Evolutionary conservation across 2,329 filamentous ascomycete species (phyloP).

Genomic region (Calonectria honghensis): DNA sequence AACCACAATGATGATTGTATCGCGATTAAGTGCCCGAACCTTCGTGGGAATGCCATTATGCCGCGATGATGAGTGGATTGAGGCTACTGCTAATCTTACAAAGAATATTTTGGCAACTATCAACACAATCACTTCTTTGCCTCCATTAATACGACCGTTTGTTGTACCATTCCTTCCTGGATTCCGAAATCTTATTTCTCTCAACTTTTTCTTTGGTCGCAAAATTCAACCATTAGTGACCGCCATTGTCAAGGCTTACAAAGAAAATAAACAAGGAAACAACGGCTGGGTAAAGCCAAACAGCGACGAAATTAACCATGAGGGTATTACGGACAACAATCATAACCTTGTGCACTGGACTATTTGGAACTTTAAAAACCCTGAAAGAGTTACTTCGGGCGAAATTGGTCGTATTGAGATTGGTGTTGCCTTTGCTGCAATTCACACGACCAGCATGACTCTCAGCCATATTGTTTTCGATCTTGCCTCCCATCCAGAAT

Average conservation of each 20-base stretch:
- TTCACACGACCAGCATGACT: background rate
- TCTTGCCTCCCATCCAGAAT: background rate
- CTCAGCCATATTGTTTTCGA: background rate
- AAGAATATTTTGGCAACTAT: background rate
- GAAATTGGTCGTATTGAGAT: background rate
- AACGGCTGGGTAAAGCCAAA: background rate
- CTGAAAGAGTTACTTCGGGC: background rate
- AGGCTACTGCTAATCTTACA: background rate
- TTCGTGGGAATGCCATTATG: background rate
- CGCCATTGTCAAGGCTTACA: background rate
- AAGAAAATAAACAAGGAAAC: background rate
- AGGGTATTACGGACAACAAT: background rate
- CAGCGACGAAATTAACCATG: background rate
- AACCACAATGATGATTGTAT: background rate
- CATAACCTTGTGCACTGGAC: background rate
- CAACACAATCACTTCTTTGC: background rate
- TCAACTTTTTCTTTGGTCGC: constrained; percentile 1
- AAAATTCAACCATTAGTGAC: background rate
- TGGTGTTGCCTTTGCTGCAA: background rate
- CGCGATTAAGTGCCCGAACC: background rate
- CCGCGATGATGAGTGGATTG: background rate
- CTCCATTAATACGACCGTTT: background rate
- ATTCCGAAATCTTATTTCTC: background rate
- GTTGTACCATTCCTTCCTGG: background rate
- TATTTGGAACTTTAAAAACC: background rate